Evolutionary conservation across 1,284 basidiomycete genomes (phyloP), one percentile per base, ranked within the genome.

Genomic region (Austropuccinia psidii): DNA sequence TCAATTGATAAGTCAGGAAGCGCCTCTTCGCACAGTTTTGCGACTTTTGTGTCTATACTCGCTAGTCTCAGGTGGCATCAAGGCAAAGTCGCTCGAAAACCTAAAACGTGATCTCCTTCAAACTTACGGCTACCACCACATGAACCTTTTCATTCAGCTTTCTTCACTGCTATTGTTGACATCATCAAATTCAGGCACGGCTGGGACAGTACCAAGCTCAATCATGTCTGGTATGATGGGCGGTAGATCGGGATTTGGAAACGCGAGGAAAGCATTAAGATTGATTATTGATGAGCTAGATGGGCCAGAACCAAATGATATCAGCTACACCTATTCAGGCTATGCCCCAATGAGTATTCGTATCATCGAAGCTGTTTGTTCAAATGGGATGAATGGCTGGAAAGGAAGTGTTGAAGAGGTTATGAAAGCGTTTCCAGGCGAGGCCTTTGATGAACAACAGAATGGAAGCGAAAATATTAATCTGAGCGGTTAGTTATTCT

Each of bases 311-410:
- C 93, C 95, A 77, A 90, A 90, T 79, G 96, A 99, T 81, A 90
- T 98, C 78, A 89, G 90, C 75, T 98, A 91, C 81, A 90, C 91
- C 45, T 98, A 97, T 83, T 96, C 93, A 0, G 96, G 96, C 9
- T 98, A 94, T 81, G 94, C 96, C 1, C 96, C 96, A 13, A 86
- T 98, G 76, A 92, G 89, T 78, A 82, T 97, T 7, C 87, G 96
- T 13, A 85, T 98, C 1, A 89, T 98, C 73, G 76, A 41, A 29
- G 47, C 60, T 9, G 37, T 50, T 39, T 57, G 35, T 66, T 67
- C 76, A 79, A 52, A 84, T 82, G 66, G 87, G 86, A 81, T 85
- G 88, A 7, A 78, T 31, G 95, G 95, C 0, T 99, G 95, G 93
- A 93, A 90, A 80, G 93, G 93, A 17, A 92, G 98, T 78, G 94